A percentile compares a stretch with the other conserved stretches of the same genome.
Evolutionary conservation across 768 basidiomycete species (phyloP).

Genomic region (Amanita inopinata): DNA sequence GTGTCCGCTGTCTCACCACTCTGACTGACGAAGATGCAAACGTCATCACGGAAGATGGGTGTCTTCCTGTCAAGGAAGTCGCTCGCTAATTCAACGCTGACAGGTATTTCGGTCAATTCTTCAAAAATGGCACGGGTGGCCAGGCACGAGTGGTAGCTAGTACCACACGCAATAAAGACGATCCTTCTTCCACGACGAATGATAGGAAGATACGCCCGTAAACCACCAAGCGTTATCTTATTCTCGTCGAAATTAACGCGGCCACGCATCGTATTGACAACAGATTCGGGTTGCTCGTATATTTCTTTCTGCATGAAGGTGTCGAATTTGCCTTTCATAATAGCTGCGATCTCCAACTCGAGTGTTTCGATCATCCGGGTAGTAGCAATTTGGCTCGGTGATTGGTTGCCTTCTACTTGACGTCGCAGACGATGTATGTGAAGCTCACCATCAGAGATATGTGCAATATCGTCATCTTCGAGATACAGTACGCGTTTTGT

Average conservation of each 20-base stretch:
- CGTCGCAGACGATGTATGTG: slow-evolving; percentile 98
- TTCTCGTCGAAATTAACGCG: slow-evolving; percentile 96
- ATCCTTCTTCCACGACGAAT: slow-evolving; percentile 92
- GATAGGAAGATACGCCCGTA: slow-evolving; percentile 90
- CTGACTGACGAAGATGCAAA: slow-evolving; percentile 93
- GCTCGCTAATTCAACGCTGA: slow-evolving; percentile 92
- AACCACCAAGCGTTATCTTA: slow-evolving; percentile 87
- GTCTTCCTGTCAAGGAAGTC: slow-evolving; percentile 99
- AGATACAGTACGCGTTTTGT: slow-evolving; percentile 98
- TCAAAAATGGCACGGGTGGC: slow-evolving; percentile 98
- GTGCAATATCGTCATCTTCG: slow-evolving; percentile 98
- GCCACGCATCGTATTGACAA: slow-evolving; percentile 99
- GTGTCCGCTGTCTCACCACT: slow-evolving; percentile 99
- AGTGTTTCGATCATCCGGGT: slow-evolving; percentile 97
- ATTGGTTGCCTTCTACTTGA: slow-evolving; percentile 60
- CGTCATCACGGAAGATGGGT: slow-evolving; percentile 98
- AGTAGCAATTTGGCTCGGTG: slow-evolving; percentile 49
- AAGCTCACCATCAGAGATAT: slow-evolving; percentile 92
- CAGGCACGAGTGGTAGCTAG: slow-evolving; percentile 93
- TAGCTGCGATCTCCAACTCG: slow-evolving; percentile 98
- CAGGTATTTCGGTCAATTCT: slow-evolving; percentile 97
- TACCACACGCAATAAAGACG: slow-evolving; percentile 97
- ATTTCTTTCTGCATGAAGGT: slow-evolving; percentile 99
- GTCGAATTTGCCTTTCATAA: slow-evolving; percentile 99
- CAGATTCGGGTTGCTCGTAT: slow-evolving; percentile 97